Percentiles rank a stretch among this genome's conserved stretches.
These are phyloP conservation scores for Russula vinacea DNA, from an alignment of 768 basidiomycete species.

Conservation along the genomic window DNA sequence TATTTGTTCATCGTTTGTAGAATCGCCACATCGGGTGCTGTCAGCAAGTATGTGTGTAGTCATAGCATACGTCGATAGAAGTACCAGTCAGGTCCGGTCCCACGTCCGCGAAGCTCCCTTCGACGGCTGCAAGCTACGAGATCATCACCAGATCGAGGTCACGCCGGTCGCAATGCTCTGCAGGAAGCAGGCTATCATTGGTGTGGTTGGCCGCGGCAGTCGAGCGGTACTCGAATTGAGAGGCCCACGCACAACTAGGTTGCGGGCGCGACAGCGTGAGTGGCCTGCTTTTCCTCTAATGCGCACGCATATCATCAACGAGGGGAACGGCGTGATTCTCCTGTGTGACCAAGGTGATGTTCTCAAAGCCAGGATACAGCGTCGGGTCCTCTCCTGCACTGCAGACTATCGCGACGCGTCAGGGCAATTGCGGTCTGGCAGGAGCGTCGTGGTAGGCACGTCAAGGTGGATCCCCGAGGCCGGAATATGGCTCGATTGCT, in stretches of 20 bases:
- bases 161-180: slow-evolving; percentile 47
- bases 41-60: slow-evolving; percentile 57
- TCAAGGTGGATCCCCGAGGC: slow-evolving; percentile 52
- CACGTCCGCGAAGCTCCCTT: background rate
- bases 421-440: slow-evolving; percentile 39
- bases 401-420: slow-evolving; percentile 42
- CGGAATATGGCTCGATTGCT: slow-evolving; percentile 45
- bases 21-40: slow-evolving; percentile 40
- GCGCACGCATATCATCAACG: slow-evolving; percentile 46
- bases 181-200: slow-evolving; percentile 56
- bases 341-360: slow-evolving; percentile 72
- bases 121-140: background rate
- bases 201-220: slow-evolving; percentile 71
- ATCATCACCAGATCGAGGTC: slow-evolving; percentile 61
- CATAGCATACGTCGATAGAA: slow-evolving; percentile 57
- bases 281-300: slow-evolving; percentile 33
- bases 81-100: slow-evolving; percentile 31
- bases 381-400: slow-evolving; percentile 31
- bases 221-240: slow-evolving; percentile 51
- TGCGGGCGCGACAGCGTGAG: slow-evolving; percentile 32
- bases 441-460: slow-evolving; percentile 48
- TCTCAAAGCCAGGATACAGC: slow-evolving; percentile 52
- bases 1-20: slow-evolving; percentile 79
- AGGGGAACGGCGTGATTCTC: slow-evolving; percentile 60
- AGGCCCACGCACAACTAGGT: slow-evolving; percentile 49